A percentile compares a stretch with the other conserved stretches of the same genome.
These are phyloP conservation scores for Botrytis sinoallii DNA, from an alignment of 2,329 filamentous ascomycete genomes.

Conservation along the genomic window DNA sequence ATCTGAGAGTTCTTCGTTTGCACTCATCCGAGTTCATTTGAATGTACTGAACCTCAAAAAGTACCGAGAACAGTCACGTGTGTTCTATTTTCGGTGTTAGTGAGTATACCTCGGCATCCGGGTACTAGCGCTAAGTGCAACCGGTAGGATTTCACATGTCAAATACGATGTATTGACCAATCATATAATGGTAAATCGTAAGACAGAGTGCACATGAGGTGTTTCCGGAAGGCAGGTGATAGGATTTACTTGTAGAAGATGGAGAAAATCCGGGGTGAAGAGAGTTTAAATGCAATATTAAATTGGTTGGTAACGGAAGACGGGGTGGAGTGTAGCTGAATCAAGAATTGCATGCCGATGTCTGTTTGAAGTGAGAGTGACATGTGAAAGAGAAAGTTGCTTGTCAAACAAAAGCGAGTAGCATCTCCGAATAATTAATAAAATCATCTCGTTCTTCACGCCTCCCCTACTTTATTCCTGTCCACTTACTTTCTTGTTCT, in stretches of 20 bases:
- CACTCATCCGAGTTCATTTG: neutral
- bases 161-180: conserved; percentile 2
- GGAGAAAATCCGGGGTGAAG: conserved; percentile 18
- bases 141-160: conserved; percentile 11
- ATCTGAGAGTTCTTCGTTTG: neutral
- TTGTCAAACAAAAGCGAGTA: conserved; percentile 3
- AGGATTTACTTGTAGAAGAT: neutral
- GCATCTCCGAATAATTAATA: neutral
- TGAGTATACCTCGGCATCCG: conserved; percentile 7
- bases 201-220: conserved; percentile 7
- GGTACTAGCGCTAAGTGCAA: neutral
- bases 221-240: conserved; percentile 6
- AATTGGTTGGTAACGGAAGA: conserved; percentile 1
- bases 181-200: neutral
- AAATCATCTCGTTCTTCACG: neutral
- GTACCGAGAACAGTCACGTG: conserved; percentile 8
- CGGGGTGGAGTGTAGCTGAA: neutral
- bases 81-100: neutral
- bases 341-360: neutral
- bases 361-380: neutral
- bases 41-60: neutral
- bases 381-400: conserved; percentile 17
- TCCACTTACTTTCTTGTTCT: neutral
- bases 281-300: neutral
- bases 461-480: neutral